phyloP scores from a whole-genome alignment of 371 early-diverging fungal species.

The Nematocida sp. region DNA sequence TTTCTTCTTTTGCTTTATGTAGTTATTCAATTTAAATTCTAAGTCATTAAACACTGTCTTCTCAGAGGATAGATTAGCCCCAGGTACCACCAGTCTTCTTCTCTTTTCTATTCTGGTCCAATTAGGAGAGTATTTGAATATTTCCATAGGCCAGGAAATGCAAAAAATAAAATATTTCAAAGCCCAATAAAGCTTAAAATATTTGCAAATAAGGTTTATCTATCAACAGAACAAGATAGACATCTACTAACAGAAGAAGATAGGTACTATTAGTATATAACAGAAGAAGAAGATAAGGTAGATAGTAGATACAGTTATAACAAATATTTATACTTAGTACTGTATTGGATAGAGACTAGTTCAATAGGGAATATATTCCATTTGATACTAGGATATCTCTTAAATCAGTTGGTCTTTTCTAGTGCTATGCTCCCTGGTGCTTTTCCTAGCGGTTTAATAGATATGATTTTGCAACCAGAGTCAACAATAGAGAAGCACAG shows the following conservation, averaged over 20 bases:
- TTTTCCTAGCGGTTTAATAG: conserved; percentile 19
- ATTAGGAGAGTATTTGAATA: conserved; percentile 41
- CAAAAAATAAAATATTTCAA: not conserved
- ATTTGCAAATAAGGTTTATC: not conserved
- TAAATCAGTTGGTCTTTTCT: not conserved
- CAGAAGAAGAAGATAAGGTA: no score
- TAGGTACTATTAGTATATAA: no score
- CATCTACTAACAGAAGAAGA: not conserved
- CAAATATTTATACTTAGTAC: no score
- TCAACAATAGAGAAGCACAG: conserved; percentile 43
- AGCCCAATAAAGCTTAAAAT: not conserved
- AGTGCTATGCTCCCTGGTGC: conserved; percentile 31
- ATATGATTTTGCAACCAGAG: not conserved
- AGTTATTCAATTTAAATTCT: conserved; percentile 1
- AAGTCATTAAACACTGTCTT: not conserved
- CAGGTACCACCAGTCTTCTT: not conserved
- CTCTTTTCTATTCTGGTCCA: conserved; percentile 31
- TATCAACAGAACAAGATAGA: not conserved
- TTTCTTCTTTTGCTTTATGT: not conserved
- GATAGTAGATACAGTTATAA: no score
- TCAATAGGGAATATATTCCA: not conserved
- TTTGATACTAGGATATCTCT: conserved; percentile 2
- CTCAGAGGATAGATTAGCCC: not conserved
- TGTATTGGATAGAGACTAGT: not conserved
- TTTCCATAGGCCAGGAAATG: conserved; percentile 16